Evolutionary conservation across 2,329 filamentous ascomycete species (phyloP).

Genomic region (Phoma herbarum): DNA sequence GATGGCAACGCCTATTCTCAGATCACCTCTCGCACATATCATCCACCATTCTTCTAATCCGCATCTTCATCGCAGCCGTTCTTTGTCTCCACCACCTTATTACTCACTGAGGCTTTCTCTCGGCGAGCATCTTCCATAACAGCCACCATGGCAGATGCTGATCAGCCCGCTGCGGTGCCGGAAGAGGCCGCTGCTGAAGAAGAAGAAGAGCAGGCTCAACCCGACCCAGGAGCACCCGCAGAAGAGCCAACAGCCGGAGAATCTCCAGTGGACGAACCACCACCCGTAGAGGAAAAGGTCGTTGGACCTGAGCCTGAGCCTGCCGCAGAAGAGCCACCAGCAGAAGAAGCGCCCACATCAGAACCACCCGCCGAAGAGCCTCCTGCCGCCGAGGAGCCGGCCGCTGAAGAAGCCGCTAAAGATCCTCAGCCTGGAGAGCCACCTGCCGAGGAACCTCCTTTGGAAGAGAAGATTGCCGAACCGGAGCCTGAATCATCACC

Average conservation of each 20-base stretch:
- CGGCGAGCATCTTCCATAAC: slow-evolving; percentile 2
- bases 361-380: neutral
- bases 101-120: slow-evolving; percentile 5
- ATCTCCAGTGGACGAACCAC: neutral
- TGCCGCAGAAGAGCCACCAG: neutral
- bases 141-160: slow-evolving; percentile 11
- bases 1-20: neutral
- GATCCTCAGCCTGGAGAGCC: neutral
- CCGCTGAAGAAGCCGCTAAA: neutral
- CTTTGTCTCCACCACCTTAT: slow-evolving; percentile 1
- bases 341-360: neutral
- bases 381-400: neutral
- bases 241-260: slow-evolving; percentile 1
- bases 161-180: neutral
- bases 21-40: neutral
- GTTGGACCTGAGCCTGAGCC: neutral
- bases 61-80: slow-evolving; percentile 6
- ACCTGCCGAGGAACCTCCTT: neutral
- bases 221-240: neutral
- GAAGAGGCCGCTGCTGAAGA: neutral
- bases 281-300: neutral
- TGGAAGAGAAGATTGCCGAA: slow-evolving; percentile 1
- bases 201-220: neutral
- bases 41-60: neutral
- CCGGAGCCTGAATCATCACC: neutral